phyloP scores from a whole-genome alignment of 2,329 filamentous ascomycete genomes.

The Amesomyces nigricolor region DNA sequence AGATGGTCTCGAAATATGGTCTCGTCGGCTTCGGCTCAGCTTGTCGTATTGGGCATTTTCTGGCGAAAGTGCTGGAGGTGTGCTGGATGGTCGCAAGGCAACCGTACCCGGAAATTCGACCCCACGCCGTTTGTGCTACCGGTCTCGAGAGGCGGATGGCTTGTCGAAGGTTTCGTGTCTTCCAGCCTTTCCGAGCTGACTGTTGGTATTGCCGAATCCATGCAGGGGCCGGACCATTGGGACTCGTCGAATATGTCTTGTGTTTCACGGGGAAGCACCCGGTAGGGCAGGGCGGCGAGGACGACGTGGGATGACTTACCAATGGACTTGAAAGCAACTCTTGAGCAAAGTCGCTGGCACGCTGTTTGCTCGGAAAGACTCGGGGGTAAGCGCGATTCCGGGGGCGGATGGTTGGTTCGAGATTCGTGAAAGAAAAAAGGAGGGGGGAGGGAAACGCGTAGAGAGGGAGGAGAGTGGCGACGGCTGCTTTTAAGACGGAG shows the following conservation, averaged over 20 bases:
- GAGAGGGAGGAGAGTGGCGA: conserved; percentile 29
- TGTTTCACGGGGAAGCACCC: conserved; percentile 5
- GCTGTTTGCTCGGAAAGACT: conserved; percentile 13
- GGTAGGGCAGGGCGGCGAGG: not conserved
- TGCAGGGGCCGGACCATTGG: conserved; percentile 1
- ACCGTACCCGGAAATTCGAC: not conserved
- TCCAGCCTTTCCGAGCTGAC: not conserved
- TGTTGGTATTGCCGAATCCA: not conserved
- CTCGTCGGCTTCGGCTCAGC: not conserved
- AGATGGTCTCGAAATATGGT: not conserved
- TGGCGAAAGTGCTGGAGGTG: no score
- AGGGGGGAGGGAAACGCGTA: conserved; percentile 23
- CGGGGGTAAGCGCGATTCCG: conserved; percentile 11
- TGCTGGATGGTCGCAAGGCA: not conserved
- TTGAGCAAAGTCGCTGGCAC: conserved; percentile 15
- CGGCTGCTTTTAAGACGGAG: conserved; percentile 33
- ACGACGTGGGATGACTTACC: conserved; percentile 17
- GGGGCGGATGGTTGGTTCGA: conserved; percentile 21
- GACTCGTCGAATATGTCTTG: conserved; percentile 3
- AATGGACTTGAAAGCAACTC: conserved; percentile 16
- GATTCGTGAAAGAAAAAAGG: conserved; percentile 28
- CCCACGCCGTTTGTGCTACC: not conserved
- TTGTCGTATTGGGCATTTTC: not conserved
- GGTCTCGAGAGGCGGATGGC: no score
- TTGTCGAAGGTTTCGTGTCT: not conserved